phyloP scores from a whole-genome alignment of 768 basidiomycete genomes.

The Nevesoporus exiguus region DNA sequence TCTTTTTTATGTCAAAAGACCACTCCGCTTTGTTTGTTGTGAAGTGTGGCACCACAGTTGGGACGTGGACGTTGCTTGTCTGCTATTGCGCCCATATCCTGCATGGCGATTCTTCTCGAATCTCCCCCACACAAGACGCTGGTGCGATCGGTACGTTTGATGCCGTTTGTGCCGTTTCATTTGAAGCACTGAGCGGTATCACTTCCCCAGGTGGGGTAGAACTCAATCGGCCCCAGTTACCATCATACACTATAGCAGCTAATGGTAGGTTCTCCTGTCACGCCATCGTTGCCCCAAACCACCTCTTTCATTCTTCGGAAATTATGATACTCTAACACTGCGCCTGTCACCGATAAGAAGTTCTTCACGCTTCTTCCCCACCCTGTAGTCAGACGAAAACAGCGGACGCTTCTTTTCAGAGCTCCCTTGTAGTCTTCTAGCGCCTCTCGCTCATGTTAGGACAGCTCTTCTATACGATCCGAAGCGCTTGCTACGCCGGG shows the following conservation, averaged over 20 bases:
- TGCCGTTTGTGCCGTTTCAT: conserved; percentile 24
- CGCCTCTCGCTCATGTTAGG: background rate
- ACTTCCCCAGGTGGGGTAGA: conserved; percentile 12
- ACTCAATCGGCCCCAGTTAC: conserved; percentile 4
- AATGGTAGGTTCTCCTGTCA: conserved; percentile 10
- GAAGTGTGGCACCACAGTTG: conserved; percentile 22
- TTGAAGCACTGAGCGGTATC: conserved; percentile 14
- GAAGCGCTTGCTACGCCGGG: conserved; percentile 10
- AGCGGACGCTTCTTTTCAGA: conserved; percentile 6
- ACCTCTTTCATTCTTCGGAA: conserved; percentile 27
- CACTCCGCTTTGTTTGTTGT: conserved; percentile 32
- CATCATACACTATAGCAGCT: conserved; percentile 7
- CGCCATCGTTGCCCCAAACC: conserved; percentile 10
- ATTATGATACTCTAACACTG: conserved; percentile 19
- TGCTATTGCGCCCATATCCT: conserved; percentile 22
- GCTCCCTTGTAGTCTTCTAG: conserved; percentile 10
- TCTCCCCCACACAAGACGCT: conserved; percentile 19
- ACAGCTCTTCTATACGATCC: conserved; percentile 7
- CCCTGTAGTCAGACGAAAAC: conserved; percentile 1
- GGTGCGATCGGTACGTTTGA: conserved; percentile 21
- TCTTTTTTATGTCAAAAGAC: conserved; percentile 23
- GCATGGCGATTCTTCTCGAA: conserved; percentile 19
- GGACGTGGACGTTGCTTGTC: conserved; percentile 17
- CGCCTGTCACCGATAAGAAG: conserved; percentile 12
- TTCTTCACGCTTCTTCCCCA: conserved; percentile 4